These are phyloP conservation scores for Aspergillus luchuensis DNA, from an alignment of 2,329 filamentous ascomycete species.

Conservation along the genomic window DNA sequence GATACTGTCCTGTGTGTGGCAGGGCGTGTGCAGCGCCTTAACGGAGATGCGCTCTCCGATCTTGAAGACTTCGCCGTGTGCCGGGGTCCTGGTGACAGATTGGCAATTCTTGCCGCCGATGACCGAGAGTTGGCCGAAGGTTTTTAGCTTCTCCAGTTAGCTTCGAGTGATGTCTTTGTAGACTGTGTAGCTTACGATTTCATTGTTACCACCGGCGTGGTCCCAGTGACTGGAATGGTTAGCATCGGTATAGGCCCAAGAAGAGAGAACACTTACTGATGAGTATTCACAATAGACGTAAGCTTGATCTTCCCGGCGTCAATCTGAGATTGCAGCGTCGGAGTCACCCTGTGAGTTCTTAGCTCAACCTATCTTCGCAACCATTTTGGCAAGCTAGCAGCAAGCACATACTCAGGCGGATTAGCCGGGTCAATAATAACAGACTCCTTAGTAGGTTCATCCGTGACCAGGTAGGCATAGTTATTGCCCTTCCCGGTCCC, in stretches of 20 bases:
- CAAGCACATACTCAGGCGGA: conserved; percentile 49
- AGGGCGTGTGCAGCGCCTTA: conserved; percentile 89
- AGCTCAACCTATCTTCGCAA: not conserved
- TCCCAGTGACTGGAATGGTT: conserved; percentile 73
- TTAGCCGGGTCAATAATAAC: conserved; percentile 56
- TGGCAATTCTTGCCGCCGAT: conserved; percentile 87
- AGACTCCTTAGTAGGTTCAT: conserved; percentile 52
- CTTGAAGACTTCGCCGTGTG: conserved; percentile 74
- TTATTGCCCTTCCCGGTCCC: conserved; percentile 50
- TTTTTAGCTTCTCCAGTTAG: conserved; percentile 51
- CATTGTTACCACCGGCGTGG: conserved; percentile 87
- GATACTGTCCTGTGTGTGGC: conserved; percentile 97
- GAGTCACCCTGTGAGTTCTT: conserved; percentile 56
- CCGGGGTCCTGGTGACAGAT: conserved; percentile 74
- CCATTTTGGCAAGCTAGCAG: not conserved
- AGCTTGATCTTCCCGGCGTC: conserved; percentile 74
- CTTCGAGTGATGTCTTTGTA: not conserved
- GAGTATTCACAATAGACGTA: conserved; percentile 90
- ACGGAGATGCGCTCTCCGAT: conserved; percentile 79
- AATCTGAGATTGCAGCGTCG: conserved; percentile 72
- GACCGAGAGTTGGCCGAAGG: conserved; percentile 67
- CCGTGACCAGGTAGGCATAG: conserved; percentile 55
- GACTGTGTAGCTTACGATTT: conserved; percentile 61
- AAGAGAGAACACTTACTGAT: conserved; percentile 69
- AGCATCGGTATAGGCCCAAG: not conserved